Evolutionary conservation across 352 stramenopile genomes (phyloP).

Genomic region (Globisporangium abappressorium): DNA sequence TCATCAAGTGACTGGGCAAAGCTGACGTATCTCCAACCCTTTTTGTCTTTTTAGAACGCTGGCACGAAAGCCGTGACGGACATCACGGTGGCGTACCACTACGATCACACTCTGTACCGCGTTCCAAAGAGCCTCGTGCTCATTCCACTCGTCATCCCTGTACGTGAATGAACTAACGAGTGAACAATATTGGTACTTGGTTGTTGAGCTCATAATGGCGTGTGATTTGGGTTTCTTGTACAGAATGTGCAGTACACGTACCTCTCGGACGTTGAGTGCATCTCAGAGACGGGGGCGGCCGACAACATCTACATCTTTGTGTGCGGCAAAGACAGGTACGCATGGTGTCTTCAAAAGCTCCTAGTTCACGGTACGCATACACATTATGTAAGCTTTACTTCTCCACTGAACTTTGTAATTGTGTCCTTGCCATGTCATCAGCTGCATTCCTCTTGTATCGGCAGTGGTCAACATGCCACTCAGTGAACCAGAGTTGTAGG

Average conservation of each 20-base stretch:
- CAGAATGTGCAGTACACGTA: constrained; percentile 79
- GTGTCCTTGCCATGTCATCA: constrained; percentile 16
- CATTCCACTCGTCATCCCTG: constrained; percentile 69
- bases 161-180: constrained; percentile 18
- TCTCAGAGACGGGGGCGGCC: constrained; percentile 62
- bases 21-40: background rate
- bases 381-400: no score
- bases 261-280: constrained; percentile 61
- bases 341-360: background rate
- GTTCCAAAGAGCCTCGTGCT: constrained; percentile 62
- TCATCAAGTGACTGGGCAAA: background rate
- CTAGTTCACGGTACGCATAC: background rate
- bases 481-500: constrained; percentile 61
- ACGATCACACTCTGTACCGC: constrained; percentile 72
- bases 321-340: constrained; percentile 77
- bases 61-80: constrained; percentile 63
- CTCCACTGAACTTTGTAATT: background rate
- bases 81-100: constrained; percentile 71
- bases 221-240: background rate
- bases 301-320: constrained; percentile 83
- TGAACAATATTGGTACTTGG: background rate
- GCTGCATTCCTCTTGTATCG: constrained; percentile 76
- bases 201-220: constrained; percentile 4
- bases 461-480: constrained; percentile 83
- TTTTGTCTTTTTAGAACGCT: constrained; percentile 39